Evolutionary conservation across 2,329 filamentous ascomycete species (phyloP).

Genomic region (Sporothrix mexicana): DNA sequence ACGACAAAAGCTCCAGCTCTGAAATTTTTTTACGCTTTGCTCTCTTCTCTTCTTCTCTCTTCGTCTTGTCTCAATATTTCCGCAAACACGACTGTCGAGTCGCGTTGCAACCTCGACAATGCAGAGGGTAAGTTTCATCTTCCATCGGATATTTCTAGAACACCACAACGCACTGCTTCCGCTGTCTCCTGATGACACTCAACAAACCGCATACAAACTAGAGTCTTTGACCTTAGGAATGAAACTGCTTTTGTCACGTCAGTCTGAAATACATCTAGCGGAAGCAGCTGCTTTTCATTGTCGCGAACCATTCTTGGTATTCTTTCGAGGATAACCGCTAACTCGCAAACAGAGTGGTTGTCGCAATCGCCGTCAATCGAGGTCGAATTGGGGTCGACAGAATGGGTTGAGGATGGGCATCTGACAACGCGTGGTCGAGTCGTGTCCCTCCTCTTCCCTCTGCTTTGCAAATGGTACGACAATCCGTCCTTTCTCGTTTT

Average conservation of each 20-base stretch:
- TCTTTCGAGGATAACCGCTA: conserved; percentile 19
- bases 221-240: conserved; percentile 94
- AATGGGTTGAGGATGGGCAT: conserved; percentile 14
- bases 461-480: conserved; percentile 23
- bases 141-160: conserved; percentile 3
- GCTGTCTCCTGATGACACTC: conserved; percentile 73
- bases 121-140: conserved; percentile 41
- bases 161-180: conserved; percentile 39
- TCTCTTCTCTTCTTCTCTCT: conserved; percentile 30
- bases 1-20: conserved; percentile 35
- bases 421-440: conserved; percentile 16
- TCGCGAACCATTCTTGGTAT: background rate
- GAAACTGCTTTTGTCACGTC: conserved; percentile 89
- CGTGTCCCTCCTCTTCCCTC: background rate
- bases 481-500: too few species aligned
- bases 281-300: conserved; percentile 11
- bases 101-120: background rate
- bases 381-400: conserved; percentile 30
- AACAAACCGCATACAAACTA: conserved; percentile 92
- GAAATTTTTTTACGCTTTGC: conserved; percentile 34
- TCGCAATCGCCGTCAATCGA: background rate
- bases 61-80: background rate
- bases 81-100: background rate
- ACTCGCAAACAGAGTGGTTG: conserved; percentile 11
- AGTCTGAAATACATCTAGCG: conserved; percentile 70